Percentiles rank a stretch among this genome's conserved stretches.
phyloP scores from a whole-genome alignment of 148 eudicot species.

The Hydrangea macrophylla region DNA sequence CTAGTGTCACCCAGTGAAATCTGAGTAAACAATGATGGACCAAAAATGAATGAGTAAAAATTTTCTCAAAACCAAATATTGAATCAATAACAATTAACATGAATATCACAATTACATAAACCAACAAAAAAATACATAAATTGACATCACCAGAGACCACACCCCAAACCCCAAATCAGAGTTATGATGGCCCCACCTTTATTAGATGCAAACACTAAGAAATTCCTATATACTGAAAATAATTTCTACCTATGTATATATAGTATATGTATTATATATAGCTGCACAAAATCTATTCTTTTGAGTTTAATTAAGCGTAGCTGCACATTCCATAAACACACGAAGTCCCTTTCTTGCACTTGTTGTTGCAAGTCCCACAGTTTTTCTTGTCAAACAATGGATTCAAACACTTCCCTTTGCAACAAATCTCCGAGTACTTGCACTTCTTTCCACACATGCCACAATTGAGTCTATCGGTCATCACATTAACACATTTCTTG shows the following conservation, averaged over 20 bases:
- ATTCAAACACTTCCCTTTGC: slow-evolving; percentile 8
- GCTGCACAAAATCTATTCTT: not conserved
- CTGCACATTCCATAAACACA: slow-evolving; percentile 15
- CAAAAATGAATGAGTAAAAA: too few species aligned
- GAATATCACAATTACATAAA: not conserved
- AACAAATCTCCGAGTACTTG: slow-evolving; percentile 7
- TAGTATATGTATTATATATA: not conserved
- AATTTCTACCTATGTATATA: not conserved
- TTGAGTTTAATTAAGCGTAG: not conserved
- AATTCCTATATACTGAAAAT: too few species aligned
- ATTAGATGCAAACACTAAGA: not conserved
- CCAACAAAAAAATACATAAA: not conserved
- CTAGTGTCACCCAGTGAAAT: too few species aligned
- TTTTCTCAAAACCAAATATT: not conserved
- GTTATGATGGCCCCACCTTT: not conserved
- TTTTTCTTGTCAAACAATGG: not conserved
- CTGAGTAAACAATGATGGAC: too few species aligned
- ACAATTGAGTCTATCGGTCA: not conserved
- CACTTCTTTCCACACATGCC: slow-evolving; percentile 9
- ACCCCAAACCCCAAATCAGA: not conserved
- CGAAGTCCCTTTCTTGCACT: slow-evolving; percentile 7
- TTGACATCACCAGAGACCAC: too few species aligned
- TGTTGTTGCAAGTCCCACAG: slow-evolving; percentile 6
- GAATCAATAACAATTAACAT: not conserved
- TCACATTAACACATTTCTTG: slow-evolving; percentile 11